Percentiles rank a stretch among this genome's conserved stretches.
phyloP scores from a whole-genome alignment of 805 yeast genomes.

The Candida incommunis region DNA sequence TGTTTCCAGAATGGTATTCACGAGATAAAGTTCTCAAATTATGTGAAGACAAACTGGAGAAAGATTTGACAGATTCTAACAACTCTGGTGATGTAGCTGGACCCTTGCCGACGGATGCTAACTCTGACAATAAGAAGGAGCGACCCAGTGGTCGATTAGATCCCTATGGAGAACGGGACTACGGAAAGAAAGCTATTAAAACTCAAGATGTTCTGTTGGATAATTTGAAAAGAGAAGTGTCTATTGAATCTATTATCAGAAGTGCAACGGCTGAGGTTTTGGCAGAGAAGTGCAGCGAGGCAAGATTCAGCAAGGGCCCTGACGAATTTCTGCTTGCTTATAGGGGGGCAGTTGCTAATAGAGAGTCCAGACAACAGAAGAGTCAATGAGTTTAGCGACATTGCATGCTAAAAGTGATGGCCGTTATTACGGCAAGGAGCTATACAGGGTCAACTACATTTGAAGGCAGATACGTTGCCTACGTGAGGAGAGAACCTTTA shows the following conservation, averaged over 20 bases:
- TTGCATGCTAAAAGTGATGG: too few species aligned
- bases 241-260: conserved; percentile 11
- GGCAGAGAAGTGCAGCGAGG: conserved; percentile 8
- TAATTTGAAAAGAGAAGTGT: conserved; percentile 10
- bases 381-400: too few species aligned
- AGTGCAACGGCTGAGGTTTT: conserved; percentile 7
- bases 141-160: conserved; percentile 6
- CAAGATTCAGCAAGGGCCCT: background rate
- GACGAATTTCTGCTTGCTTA: background rate
- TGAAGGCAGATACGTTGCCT: too few species aligned
- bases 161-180: conserved; percentile 13
- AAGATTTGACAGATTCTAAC: conserved; percentile 1
- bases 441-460: too few species aligned
- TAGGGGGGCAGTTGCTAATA: background rate
- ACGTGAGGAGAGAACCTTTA: too few species aligned
- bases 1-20: conserved; percentile 13
- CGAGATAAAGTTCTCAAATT: conserved; percentile 9
- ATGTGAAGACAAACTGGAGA: conserved; percentile 7
- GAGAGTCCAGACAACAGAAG: too few species aligned
- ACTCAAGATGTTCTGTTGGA: conserved; percentile 6
- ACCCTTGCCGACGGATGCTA: background rate
- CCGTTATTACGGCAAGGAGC: too few species aligned
- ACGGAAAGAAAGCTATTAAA: conserved; percentile 1
- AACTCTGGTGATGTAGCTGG: background rate
- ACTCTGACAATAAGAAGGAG: too few species aligned